A percentile compares a stretch with the other conserved stretches of the same genome.
Conservation (phyloP, 129 eudicot genomes). For the Glebionis coronaria region DNA sequence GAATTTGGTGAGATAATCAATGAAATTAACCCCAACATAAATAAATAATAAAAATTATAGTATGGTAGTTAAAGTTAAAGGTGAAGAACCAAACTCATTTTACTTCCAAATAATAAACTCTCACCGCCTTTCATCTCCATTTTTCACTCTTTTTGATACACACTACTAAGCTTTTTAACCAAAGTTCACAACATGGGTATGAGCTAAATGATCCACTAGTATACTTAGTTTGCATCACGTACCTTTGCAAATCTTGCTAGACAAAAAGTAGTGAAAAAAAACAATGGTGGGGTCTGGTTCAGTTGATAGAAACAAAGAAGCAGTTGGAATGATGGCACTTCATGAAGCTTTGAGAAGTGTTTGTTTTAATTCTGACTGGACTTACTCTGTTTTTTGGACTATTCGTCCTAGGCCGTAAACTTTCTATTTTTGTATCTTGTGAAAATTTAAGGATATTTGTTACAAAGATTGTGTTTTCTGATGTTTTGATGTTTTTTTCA, state of each 20-base stretch:
- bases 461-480: background rate
- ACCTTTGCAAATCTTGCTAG: slow-evolving; percentile 7
- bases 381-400: slow-evolving; percentile 98
- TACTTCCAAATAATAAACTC: slow-evolving; percentile 22
- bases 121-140: slow-evolving; percentile 30
- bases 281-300: slow-evolving; percentile 48
- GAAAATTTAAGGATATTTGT: background rate
- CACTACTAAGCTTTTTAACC: background rate
- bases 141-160: background rate
- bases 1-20: slow-evolving; percentile 35
- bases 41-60: slow-evolving; percentile 16
- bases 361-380: slow-evolving; percentile 89
- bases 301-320: slow-evolving; percentile 44
- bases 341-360: slow-evolving; percentile 68
- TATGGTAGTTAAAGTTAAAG: slow-evolving; percentile 28
- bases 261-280: slow-evolving; percentile 9
- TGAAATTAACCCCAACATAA: slow-evolving; percentile 31
- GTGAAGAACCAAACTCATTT: slow-evolving; percentile 22
- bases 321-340: slow-evolving; percentile 46
- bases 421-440: background rate
- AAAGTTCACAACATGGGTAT: background rate
- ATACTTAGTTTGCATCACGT: slow-evolving; percentile 16
- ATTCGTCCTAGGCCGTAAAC: slow-evolving; percentile 90
- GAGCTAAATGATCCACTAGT: slow-evolving; percentile 7
- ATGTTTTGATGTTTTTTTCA: slow-evolving; percentile 40